Percentiles rank a stretch among this genome's conserved stretches.
Evolutionary conservation across 2,329 filamentous ascomycete genomes (phyloP).

Genomic region (Penicillium italicum): DNA sequence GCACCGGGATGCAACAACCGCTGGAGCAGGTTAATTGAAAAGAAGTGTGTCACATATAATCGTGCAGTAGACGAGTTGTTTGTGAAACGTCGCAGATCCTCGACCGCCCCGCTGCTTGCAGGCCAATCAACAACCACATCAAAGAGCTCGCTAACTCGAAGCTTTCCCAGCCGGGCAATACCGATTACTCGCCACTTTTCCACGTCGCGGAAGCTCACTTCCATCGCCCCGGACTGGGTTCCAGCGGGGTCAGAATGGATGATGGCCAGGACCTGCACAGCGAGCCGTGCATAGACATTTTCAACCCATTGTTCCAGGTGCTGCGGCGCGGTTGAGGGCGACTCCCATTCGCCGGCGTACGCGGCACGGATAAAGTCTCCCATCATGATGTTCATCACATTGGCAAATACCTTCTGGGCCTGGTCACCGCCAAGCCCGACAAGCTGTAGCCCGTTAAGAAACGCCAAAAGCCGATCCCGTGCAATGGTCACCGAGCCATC

Average conservation of each 20-base stretch:
- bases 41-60: slow-evolving; percentile 53
- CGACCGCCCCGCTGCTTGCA: slow-evolving; percentile 55
- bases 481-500: slow-evolving; percentile 28
- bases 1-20: slow-evolving; percentile 61
- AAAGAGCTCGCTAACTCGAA: slow-evolving; percentile 56
- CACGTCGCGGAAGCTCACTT: slow-evolving; percentile 43
- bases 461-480: slow-evolving; percentile 34
- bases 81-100: slow-evolving; percentile 58
- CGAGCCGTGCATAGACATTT: slow-evolving; percentile 52
- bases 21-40: slow-evolving; percentile 51
- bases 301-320: slow-evolving; percentile 56
- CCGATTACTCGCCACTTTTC: slow-evolving; percentile 56
- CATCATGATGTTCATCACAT: slow-evolving; percentile 56
- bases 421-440: slow-evolving; percentile 55
- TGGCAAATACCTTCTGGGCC: slow-evolving; percentile 56
- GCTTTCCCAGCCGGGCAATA: slow-evolving; percentile 52
- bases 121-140: slow-evolving; percentile 62
- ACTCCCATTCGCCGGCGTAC: slow-evolving; percentile 57
- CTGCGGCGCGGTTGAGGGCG: slow-evolving; percentile 46
- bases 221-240: slow-evolving; percentile 25
- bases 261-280: slow-evolving; percentile 48
- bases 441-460: slow-evolving; percentile 48
- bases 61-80: slow-evolving; percentile 53
- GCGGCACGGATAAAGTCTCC: slow-evolving; percentile 54
- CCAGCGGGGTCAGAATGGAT: slow-evolving; percentile 30